phyloP scores from a whole-genome alignment of 1,284 basidiomycete genomes.

The Termitomyces sp. region DNA sequence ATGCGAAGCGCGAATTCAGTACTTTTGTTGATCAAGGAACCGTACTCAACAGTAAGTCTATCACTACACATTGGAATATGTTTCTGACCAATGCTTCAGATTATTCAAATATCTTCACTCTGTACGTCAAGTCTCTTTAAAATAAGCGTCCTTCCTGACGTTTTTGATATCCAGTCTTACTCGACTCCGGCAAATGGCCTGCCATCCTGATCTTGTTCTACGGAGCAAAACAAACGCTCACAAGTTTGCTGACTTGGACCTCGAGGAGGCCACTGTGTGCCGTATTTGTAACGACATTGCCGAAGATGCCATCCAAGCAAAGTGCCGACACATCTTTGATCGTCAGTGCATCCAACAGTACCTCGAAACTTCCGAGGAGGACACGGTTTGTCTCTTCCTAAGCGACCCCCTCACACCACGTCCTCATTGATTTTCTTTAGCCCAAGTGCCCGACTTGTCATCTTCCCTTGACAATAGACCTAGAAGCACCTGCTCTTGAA shows the following conservation, averaged over 20 bases:
- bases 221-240: conserved; percentile 77
- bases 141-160: background rate
- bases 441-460: conserved; percentile 97
- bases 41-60: conserved; percentile 77
- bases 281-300: conserved; percentile 96
- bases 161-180: conserved; percentile 47
- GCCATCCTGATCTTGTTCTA: conserved; percentile 92
- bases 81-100: conserved; percentile 42
- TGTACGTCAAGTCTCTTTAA: conserved; percentile 40
- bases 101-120: conserved; percentile 92
- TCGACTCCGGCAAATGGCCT: conserved; percentile 94
- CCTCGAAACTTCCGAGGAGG: conserved; percentile 72
- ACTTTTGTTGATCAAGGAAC: conserved; percentile 93
- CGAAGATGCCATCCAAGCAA: conserved; percentile 93
- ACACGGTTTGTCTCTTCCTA: conserved; percentile 40
- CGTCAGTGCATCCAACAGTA: conserved; percentile 96
- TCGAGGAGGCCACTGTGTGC: conserved; percentile 76
- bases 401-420: background rate
- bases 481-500: conserved; percentile 91
- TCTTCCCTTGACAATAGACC: conserved; percentile 87
- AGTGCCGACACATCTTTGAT: conserved; percentile 89
- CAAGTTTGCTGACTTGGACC: conserved; percentile 54
- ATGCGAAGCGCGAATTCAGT: conserved; percentile 87
- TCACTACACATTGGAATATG: background rate
- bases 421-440: conserved; percentile 30